Conservation (phyloP, 768 basidiomycete genomes). For the Pleurotus tuoliensis region DNA sequence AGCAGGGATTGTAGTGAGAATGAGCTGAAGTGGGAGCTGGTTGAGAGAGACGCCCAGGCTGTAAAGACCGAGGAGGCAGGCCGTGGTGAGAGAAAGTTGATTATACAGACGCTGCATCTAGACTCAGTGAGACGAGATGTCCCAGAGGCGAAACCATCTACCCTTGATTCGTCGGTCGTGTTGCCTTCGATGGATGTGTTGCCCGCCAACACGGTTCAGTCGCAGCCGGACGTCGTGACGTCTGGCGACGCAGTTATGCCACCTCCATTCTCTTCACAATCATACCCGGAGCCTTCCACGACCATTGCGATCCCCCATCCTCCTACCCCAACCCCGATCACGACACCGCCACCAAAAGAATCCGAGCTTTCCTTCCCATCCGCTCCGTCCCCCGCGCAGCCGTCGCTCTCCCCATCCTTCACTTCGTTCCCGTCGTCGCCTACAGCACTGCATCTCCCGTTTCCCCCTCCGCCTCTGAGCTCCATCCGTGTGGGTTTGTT, state of each 20-base stretch:
- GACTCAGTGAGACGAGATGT: not conserved
- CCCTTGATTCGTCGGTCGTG: not conserved
- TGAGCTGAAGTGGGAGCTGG: not conserved
- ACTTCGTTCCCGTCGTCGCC: constrained; percentile 3
- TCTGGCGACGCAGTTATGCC: too few species aligned
- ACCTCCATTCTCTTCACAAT: too few species aligned
- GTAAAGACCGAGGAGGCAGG: not conserved
- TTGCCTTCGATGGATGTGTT: not conserved
- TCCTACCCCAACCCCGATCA: too few species aligned
- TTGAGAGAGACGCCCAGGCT: not conserved
- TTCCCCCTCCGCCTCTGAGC: constrained; percentile 2
- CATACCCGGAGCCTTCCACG: too few species aligned
- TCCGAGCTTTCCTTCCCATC: not conserved
- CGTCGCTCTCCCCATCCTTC: not conserved
- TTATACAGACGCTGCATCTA: not conserved
- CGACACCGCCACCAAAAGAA: not conserved
- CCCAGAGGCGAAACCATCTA: not conserved
- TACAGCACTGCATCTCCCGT: not conserved
- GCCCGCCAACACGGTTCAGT: not conserved
- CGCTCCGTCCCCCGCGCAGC: not conserved
- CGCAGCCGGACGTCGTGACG: too few species aligned
- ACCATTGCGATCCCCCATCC: too few species aligned
- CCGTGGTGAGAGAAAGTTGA: not conserved
- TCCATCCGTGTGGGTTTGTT: not conserved
- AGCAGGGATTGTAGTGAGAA: not conserved